Evolutionary conservation across 352 stramenopile species (phyloP), one percentile per base, ranked within the genome.

Genomic region (Pythium biforme): DNA sequence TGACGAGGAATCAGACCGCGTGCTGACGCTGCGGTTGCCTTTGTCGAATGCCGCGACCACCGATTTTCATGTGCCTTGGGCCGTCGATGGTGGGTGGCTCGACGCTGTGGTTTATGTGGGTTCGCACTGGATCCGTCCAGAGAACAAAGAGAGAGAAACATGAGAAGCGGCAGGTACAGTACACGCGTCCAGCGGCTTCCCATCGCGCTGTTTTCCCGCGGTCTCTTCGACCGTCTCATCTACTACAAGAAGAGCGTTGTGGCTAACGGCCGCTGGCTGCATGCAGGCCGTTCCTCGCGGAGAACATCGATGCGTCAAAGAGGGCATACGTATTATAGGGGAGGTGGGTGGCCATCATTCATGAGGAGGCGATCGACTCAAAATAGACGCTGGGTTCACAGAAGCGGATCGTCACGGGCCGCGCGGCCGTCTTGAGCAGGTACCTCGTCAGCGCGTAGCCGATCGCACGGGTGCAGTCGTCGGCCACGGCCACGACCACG

Each of bases 371-470:
- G 33, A 65, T 33, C 37, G 81, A 88, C 54, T 71, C 80, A 75
- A 88, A 93, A 70, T 88, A 93, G 55, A 86, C 68, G 59, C 80
- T 89, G 34, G 84, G 80, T 51, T 91, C 84, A 64, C 81, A 88
- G 68, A 91, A 88, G 64, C 81, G 79, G 47, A 93, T 79, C 43
- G 76, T 73, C 29, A 93, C 72, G 23, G 84, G 84, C 19, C 84
- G 70, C 19, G 70, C 49, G 1, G 81, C 75, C 9, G 84, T 90
- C 75, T 85, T 81, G 46, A 93, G 76, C 58, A 93, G 55, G 59
- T 89, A 91, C 4, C 79, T 78, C 22, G 79, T 80, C 25, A 93
- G 53, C 1, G 66, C 62, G 65, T 93, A 93, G 43, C 80, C 77
- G 19, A 93, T 72, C 41, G 80, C 65, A 23, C 75, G 74, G n/a